phyloP scores from a whole-genome alignment of 495 filamentous ascomycete species.

The Acidomyces sp. region DNA sequence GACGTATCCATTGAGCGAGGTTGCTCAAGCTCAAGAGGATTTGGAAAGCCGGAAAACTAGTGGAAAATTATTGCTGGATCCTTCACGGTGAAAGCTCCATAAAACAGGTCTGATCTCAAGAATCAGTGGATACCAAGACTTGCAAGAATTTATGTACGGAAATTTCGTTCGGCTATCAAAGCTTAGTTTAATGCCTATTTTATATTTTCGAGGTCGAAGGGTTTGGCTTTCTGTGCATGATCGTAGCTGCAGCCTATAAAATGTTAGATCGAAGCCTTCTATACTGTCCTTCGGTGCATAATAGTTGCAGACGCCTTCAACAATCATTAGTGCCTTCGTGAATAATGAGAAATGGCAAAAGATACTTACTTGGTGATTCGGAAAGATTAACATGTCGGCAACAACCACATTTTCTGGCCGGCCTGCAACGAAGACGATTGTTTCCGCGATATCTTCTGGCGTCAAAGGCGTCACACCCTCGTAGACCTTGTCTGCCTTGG shows the following conservation, averaged over 20 bases:
- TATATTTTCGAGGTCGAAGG: conserved; percentile 15
- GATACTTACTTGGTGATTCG: conserved; percentile 67
- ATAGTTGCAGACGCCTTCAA: conserved; percentile 38
- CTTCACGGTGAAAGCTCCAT: conserved; percentile 26
- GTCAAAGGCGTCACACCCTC: conserved; percentile 80
- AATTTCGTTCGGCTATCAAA: not conserved
- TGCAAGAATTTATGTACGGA: no score
- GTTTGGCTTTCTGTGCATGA: conserved; percentile 10
- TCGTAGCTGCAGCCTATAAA: conserved; percentile 5
- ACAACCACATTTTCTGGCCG: conserved; percentile 90
- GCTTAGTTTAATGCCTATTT: conserved; percentile 2
- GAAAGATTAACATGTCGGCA: conserved; percentile 82
- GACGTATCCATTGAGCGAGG: conserved; percentile 66
- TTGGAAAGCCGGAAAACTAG: conserved; percentile 71
- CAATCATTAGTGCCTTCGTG: not conserved
- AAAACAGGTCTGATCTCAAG: no score
- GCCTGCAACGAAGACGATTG: conserved; percentile 80
- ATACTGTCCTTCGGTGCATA: conserved; percentile 34
- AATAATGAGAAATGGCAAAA: not conserved
- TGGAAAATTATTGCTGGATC: conserved; percentile 54
- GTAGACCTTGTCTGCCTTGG: conserved; percentile 92
- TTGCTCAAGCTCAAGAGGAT: conserved; percentile 63
- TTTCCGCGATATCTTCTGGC: conserved; percentile 87
- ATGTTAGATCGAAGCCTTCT: conserved; percentile 9
- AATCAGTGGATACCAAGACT: no score